Evolutionary conservation across 1,284 basidiomycete species (phyloP), one percentile per base, ranked within the genome.

Genomic region (Tremellales sp.): DNA sequence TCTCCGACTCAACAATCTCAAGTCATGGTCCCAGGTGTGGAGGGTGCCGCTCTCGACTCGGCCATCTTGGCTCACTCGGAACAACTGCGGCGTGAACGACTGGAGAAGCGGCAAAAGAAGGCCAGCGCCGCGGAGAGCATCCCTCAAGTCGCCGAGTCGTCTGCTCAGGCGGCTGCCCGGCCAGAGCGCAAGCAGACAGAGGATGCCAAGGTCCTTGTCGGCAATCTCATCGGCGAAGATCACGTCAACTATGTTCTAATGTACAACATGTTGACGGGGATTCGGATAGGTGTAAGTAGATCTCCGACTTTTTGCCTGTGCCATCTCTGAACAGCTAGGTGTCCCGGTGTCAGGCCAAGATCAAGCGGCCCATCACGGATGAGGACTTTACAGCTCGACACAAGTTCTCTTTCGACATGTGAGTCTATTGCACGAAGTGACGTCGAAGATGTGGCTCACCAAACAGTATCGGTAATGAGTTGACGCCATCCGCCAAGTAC

Each of bases 221-320:
- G 94, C 8, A 97, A 97, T 70, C 74, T 97, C 60, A 97, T 98
- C 56, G 89, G 89, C 33, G 93, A 97, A 70, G 94, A 85, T 61
- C 94, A 98, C 74, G 92, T 86, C 73, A 98, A 98, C 77, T 98
- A 97, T 64, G 89, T 97, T 53, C 78, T 98, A 66, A 97, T 97
- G 94, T 98, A 97, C 78, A 97, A 98, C 78, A 98, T 98, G 94
- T 80, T 98, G 63, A 98, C 94, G 3, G 94, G 94, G 4, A 97
- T 98, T 57, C 84, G 94, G 27, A 93, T 93, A 61, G 93, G 87
- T 43, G 90, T 89, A 61, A 67, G 85, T 81, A 1, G 15, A 39
- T 37, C 19, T 22, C 3, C 24, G 7, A 17, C 21, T 12, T 6
- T 35, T 21, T 37, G n/a, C n/a, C n/a, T n/a, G n/a, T n/a, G n/a